These are phyloP conservation scores for Breviolum minutum DNA, from an alignment of 73 alveolate species.

Conservation along the genomic window DNA sequence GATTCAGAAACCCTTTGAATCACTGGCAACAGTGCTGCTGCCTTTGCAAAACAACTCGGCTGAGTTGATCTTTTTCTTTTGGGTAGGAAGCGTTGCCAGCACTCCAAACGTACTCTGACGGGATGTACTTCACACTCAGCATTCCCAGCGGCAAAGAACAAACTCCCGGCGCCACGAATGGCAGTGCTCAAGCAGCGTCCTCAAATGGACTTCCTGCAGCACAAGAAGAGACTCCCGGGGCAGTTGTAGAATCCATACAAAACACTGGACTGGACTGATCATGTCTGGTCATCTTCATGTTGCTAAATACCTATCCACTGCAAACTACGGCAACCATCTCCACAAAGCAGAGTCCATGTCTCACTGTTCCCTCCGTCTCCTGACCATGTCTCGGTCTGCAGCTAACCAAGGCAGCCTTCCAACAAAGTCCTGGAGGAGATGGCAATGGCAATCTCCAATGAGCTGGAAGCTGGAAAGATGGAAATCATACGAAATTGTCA, in stretches of 20 bases:
- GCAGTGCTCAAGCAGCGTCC: constrained; percentile 39
- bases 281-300: neutral
- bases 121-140: constrained; percentile 33
- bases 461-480: neutral
- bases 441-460: neutral
- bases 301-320: neutral
- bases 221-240: no score
- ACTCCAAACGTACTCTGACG: constrained; percentile 24
- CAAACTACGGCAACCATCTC: no score
- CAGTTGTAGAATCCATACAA: no score
- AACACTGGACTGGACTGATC: neutral
- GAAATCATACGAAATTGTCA: neutral
- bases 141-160: constrained; percentile 32
- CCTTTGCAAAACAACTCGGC: neutral
- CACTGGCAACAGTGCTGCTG: neutral
- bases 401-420: constrained; percentile 10
- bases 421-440: neutral
- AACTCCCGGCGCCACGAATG: constrained; percentile 39
- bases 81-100: neutral
- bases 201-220: constrained; percentile 26
- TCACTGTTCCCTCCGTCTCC: neutral
- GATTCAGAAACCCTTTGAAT: neutral
- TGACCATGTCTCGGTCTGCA: constrained; percentile 23
- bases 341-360: no score
- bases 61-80: neutral